Evolutionary conservation across 306 rosid species (phyloP), one percentile per base, ranked within the genome.

Genomic region (Begonia peltatifolia): DNA sequence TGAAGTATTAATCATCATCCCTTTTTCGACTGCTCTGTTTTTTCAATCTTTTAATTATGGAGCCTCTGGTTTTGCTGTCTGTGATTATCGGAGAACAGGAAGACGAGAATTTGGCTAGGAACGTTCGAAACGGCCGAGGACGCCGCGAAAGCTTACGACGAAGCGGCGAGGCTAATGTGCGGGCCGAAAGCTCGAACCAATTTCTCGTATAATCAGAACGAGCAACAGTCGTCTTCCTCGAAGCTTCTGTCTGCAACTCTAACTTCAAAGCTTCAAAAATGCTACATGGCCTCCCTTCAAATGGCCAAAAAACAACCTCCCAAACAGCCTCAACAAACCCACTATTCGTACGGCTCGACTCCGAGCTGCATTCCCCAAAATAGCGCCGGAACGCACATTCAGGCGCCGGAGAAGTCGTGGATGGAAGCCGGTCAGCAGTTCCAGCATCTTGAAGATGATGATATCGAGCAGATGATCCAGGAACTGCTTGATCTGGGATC

Each of bases 71-170:
- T 10, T 9, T 9, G 6, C 38, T 20, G 23, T 30, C 8, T 30
- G 10, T 41, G 12, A 46, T 35, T 10, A 11, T 44, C 16, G 47
- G 10, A 6, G 46, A 4, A 4, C 60, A 86, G 93, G 73, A 86
- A 82, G 54, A 82, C 87, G 0, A 79, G 95, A 64, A 82, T 86
- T 52, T 86, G 95, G 95, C 69, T 86, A 2, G 95, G 95, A 47
- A 85, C 95, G 2, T 85, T 79, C 54, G 87, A 82, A 61, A 85
- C 87, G 4, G 95, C 92, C 14, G 92, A 86, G 59, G 93, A 86
- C 63, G 95, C 95, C 7, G 95, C 95, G 13, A 66, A 74, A 70
- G 95, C 93, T n/a, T 86, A 86, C 47, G 95, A 86, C 61, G 93
- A 86, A 69, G 95, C 95, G 50, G 95, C 95, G 1, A 75, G 83